Evolutionary conservation across 164 flowering plant genomes (phyloP).

Genomic region (Magnolia sinica): DNA sequence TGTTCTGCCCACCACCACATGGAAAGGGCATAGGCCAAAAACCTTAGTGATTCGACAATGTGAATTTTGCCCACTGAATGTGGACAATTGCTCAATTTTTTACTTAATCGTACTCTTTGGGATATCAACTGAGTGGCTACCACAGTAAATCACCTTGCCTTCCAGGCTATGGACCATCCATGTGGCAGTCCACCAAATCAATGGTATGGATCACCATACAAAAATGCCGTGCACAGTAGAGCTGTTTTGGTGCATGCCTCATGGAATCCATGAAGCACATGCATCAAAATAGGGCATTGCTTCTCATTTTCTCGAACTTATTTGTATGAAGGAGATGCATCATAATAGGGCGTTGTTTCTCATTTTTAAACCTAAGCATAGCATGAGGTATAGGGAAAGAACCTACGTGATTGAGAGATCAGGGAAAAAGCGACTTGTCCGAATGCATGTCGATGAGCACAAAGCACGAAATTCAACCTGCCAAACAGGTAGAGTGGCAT

Average conservation of each 20-base stretch:
- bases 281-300: not conserved
- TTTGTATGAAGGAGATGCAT: not conserved
- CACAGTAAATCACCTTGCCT: not conserved
- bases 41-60: not conserved
- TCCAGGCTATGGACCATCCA: not conserved
- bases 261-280: not conserved
- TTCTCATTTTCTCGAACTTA: too few species aligned
- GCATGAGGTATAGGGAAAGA: not conserved
- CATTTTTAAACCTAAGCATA: not conserved
- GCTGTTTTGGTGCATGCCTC: too few species aligned
- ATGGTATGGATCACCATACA: too few species aligned
- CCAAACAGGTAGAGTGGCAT: conserved; percentile 11
- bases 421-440: conserved; percentile 67
- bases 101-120: not conserved
- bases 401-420: conserved; percentile 88
- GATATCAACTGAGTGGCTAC: not conserved
- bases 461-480: conserved; percentile 82
- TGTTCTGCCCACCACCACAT: not conserved
- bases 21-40: not conserved
- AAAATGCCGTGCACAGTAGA: too few species aligned
- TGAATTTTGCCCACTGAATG: not conserved
- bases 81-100: too few species aligned
- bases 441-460: conserved; percentile 51
- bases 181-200: too few species aligned
- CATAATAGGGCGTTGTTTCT: not conserved